These are phyloP conservation scores for Alloascoidea africana DNA, from an alignment of 805 yeast species.

Conservation along the genomic window DNA sequence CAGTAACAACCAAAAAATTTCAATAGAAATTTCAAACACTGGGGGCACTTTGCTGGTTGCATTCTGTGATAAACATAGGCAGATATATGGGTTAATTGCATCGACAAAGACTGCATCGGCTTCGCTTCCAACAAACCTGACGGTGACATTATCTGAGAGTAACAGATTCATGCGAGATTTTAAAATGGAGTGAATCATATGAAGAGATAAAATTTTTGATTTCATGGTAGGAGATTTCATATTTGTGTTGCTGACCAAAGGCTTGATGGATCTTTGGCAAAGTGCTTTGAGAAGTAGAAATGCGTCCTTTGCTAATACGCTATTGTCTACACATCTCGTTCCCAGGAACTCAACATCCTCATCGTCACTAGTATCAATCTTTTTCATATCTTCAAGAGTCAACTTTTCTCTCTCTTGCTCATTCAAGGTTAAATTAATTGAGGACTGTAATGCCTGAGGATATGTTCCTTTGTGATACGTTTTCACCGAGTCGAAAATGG, in stretches of 20 bases:
- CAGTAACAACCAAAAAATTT: constrained; percentile 83
- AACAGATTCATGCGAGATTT: constrained; percentile 78
- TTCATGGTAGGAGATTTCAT: constrained; percentile 87
- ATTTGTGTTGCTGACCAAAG: constrained; percentile 64
- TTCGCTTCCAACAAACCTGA: constrained; percentile 31
- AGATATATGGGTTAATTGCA: constrained; percentile 72
- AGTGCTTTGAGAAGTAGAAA: constrained; percentile 85
- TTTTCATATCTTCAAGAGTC: constrained; percentile 16
- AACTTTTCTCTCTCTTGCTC: constrained; percentile 8
- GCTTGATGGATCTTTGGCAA: constrained; percentile 83
- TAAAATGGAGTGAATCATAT: constrained; percentile 73
- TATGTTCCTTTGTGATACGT: constrained; percentile 5
- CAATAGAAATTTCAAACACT: constrained; percentile 81
- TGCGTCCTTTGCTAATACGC: constrained; percentile 74
- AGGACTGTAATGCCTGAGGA: constrained; percentile 2
- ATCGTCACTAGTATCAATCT: constrained; percentile 14
- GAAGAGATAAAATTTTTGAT: constrained; percentile 78
- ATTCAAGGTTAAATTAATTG: background rate
- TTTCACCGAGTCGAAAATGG: constrained; percentile 65
- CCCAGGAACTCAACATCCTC: constrained; percentile 7
- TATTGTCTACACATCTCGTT: constrained; percentile 36
- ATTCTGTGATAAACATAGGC: constrained; percentile 73
- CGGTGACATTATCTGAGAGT: constrained; percentile 37
- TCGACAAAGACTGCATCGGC: constrained; percentile 51
- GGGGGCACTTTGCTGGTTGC: constrained; percentile 88